Evolutionary conservation across 495 filamentous ascomycete genomes (phyloP), one percentile per base, ranked within the genome.

Genomic region (Aspergillus kassunensis): DNA sequence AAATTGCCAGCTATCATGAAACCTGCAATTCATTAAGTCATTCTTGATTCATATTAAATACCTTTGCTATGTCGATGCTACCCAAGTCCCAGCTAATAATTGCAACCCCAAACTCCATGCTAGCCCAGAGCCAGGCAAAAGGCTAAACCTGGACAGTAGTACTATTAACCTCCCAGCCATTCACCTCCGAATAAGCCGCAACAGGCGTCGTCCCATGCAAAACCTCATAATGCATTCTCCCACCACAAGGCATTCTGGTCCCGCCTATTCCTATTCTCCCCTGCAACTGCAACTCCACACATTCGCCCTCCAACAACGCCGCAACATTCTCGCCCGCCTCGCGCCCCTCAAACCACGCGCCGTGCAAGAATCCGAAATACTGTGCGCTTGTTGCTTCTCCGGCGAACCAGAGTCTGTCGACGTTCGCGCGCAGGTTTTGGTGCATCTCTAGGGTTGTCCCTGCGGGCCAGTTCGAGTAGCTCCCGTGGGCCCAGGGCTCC

Each of bases 321-420:
- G 78, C 82, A 45, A 86, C 75, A 16, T 70, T 61, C 53, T 69
- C 57, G 1, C 77, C 83, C 0, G 71, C 81, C 40, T 77, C 70
- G 18, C 72, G 68, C 0, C 85, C 85, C 64, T 86, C 83, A 34
- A 77, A 82, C 68, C 73, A 88, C 4, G 80, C 79, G 1, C 82
- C 84, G 16, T 90, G 87, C 66, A 90, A 62, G 63, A 86, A 89
- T 0, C 86, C 86, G 67, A 80, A 90, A 56, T 85, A 88, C 64
- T 82, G 72, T 11, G 80, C 68, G 53, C 81, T 87, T 0, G 84
- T 88, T 21, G 83, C 81, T 58, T 90, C 87, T 1, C 87, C 87
- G 1, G 86, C 85, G 62, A 88, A 90, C 68, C 76, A 88, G 16
- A 90, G 60, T 3, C 80, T 64, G 44, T 76, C 79, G 0, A 84